Conservation (phyloP, 768 basidiomycete species). For the Austroboletus eburneus region DNA sequence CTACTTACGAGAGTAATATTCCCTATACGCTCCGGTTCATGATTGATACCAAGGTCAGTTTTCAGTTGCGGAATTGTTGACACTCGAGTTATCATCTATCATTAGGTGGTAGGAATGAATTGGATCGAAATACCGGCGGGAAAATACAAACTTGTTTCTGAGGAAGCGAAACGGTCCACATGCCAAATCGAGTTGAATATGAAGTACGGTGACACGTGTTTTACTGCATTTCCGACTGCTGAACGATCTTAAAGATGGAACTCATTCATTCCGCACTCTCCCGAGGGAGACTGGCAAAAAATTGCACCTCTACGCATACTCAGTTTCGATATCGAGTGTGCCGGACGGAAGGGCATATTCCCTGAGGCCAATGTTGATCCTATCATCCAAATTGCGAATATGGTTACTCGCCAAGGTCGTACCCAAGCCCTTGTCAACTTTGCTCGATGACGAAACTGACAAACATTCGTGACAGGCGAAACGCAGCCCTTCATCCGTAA, state of each 20-base stretch:
- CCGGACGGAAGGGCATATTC: constrained; percentile 95
- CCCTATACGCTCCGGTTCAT: constrained; percentile 90
- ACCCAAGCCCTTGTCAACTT: neutral
- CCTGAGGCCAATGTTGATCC: constrained; percentile 89
- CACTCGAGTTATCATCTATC: constrained; percentile 1
- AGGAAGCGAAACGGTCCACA: constrained; percentile 59
- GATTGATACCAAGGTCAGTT: constrained; percentile 87
- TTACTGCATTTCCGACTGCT: constrained; percentile 1
- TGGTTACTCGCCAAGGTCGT: constrained; percentile 95
- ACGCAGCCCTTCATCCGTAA: constrained; percentile 92
- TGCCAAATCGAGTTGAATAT: constrained; percentile 89
- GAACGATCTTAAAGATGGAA: constrained; percentile 55
- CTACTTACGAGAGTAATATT: constrained; percentile 94
- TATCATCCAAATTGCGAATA: constrained; percentile 98
- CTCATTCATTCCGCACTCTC: constrained; percentile 81
- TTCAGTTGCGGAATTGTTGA: neutral
- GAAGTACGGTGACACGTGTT: constrained; percentile 42
- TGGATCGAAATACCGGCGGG: constrained; percentile 94
- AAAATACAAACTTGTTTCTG: constrained; percentile 63
- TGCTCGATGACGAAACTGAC: constrained; percentile 1
- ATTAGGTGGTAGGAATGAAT: constrained; percentile 94
- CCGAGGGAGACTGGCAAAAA: constrained; percentile 89
- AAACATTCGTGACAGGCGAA: constrained; percentile 59
- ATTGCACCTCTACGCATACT: constrained; percentile 92
- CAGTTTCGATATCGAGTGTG: constrained; percentile 99